Percentiles rank a stretch among this genome's conserved stretches.
phyloP scores from a whole-genome alignment of 805 yeast species.

The Wickerhamiella brachini region DNA sequence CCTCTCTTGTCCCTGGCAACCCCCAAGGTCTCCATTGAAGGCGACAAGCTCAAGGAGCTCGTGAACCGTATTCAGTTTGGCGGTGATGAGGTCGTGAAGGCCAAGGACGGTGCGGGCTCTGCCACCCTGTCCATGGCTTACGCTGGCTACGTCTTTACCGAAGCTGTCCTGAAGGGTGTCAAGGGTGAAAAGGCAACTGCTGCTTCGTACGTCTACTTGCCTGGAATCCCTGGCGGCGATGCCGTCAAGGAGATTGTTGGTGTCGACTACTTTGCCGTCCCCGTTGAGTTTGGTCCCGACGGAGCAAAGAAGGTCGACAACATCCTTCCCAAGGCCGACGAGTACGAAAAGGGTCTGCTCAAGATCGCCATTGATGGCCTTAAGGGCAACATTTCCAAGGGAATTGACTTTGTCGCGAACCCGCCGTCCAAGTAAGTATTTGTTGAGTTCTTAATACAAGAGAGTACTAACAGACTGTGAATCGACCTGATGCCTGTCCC shows the following conservation, averaged over 20 bases:
- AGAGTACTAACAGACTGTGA: background rate
- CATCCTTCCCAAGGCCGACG: conserved; percentile 52
- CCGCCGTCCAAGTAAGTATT: conserved; percentile 14
- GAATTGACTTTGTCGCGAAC: conserved; percentile 58
- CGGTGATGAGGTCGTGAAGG: conserved; percentile 91
- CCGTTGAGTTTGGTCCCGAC: conserved; percentile 55
- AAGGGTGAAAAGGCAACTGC: conserved; percentile 33
- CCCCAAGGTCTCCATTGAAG: conserved; percentile 33
- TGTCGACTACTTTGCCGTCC: conserved; percentile 63
- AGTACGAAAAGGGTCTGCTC: conserved; percentile 75
- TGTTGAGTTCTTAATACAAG: background rate
- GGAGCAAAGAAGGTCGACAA: conserved; percentile 56
- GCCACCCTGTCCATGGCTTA: conserved; percentile 90
- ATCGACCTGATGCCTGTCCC: too few relatives aligned
- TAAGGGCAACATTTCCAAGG: conserved; percentile 84
- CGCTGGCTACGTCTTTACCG: conserved; percentile 75
- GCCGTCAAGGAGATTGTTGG: conserved; percentile 61
- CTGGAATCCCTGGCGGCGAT: conserved; percentile 32
- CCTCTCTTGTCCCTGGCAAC: conserved; percentile 81
- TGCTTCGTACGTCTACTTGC: conserved; percentile 31
- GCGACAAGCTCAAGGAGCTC: conserved; percentile 49
- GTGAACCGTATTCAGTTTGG: conserved; percentile 88
- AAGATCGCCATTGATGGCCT: conserved; percentile 77
- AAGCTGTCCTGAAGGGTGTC: conserved; percentile 32
- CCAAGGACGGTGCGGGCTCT: conserved; percentile 88